Base-by-base conservation (phyloP, 306 rosid genomes). In the Cucurbita ficifolia region DNA sequence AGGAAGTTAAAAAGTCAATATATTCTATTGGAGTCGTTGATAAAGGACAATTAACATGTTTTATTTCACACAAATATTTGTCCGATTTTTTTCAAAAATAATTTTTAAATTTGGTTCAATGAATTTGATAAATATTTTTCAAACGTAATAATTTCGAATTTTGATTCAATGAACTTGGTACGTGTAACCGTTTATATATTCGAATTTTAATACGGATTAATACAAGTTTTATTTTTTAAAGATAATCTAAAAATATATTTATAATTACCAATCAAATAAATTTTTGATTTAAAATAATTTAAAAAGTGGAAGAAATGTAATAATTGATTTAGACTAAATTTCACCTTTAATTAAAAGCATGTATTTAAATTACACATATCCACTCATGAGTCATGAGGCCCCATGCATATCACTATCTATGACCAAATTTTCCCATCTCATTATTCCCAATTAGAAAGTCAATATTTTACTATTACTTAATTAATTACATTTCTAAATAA, bases 281-380 rank as follows among this genome's bases (percentile, higher is more conserved):
- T 4, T 48, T 48, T 13, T 5, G 4, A 4, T 48, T 4, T 48
- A 48, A 48, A 48, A 13, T 48, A 48, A 11, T 48, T 48, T 13
- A 3, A 11, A 45, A 46, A 11, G 3, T 3, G 5, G 70, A 18
- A 63, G 70, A 39, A 63, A 39, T 63, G 33, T 29, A 29, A 69
- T 69, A 56, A 50, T 69, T 69, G 73, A 69, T 69, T 69, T 13
- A 14, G 73, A 69, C 73, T 69, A 24, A 69, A 45, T 48, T 24
- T 69, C 38, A 48, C 14, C 53, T 69, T 69, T 21, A 45, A 42
- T 67, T 67, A 17, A 67, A 67, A 67, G 54, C 72, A 43, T 67
- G 29, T 40, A 45, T 67, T 29, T 45, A 69, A 69, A 69, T 69
- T 46, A 69, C 57, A 48, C 73, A 48, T 45, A 69, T 69, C 43